Base-by-base conservation (phyloP, 257 asterid species). In the Scutellaria baicalensis region DNA sequence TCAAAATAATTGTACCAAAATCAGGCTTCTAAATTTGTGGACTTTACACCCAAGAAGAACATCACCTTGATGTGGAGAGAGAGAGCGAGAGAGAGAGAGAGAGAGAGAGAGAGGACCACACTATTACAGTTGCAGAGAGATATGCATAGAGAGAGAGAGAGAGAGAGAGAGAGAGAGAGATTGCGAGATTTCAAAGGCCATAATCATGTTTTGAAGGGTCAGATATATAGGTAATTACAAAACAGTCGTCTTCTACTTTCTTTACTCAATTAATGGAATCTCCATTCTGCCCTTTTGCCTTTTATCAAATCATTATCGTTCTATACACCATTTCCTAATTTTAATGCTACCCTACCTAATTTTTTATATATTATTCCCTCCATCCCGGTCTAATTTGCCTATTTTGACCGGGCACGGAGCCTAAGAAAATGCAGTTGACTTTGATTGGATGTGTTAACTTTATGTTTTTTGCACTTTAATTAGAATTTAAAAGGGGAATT, bases 61-160 rank as follows among this genome's bases (percentile, higher is more conserved):
- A 47, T 68, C 79, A 61, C 42, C 68, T 63, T 76, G 80, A 61
- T 54, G 62, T 54, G 21, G 14, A 52, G 36, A 20, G 59, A 52
- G 12, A 38, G n/a, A 20, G 35, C n/a, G 51, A 20, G 39, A 40
- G 62, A 56, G 66, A 38, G 49, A 59, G 36, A 61, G 67, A 49
- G 51, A 36, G 61, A 45, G 49, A 52, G 43, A 60, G 64, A 31
- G 43, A 40, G 80, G 80, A 76, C 80, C 80, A 76, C 80, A 68
- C 43, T 13, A 6, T 43, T 39, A 16, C 35, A 12, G 3, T 42
- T 58, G 58, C 59, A 44, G 66, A 9, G 64, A 59, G 47, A 47
- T 49, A 20, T 58, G 21, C 49, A 62, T 42, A 42, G 13, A 48
- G 20, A 48, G 64, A 16, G 64, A 21, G 69, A 52, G 62, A 49